Base-by-base conservation (phyloP, 495 filamentous ascomycete genomes). In the Penicilliopsis zonata region DNA sequence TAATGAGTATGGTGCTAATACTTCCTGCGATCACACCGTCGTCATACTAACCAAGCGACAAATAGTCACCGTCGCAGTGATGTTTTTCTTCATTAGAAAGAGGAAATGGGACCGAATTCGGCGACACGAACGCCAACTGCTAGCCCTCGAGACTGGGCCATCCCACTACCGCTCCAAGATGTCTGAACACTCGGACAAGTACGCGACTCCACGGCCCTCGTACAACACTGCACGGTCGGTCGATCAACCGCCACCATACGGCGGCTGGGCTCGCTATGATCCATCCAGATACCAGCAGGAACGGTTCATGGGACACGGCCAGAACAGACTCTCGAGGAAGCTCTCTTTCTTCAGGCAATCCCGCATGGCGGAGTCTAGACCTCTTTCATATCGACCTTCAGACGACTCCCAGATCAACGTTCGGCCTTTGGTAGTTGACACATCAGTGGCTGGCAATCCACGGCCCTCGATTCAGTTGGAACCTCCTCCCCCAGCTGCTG, bases 201-300 rank as follows among this genome's bases (percentile, higher is more conserved):
- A 5, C 13, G 21, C 30, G 12, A 18, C 33, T 7, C 31, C 25
- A 12, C 4, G 25, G 25, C 25, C 25, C 4, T 27, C 25, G 4
- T 5, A 5, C 14, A 27, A 13, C 14, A 4, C 14, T 5, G 5
- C 25, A 4, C 4, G 25, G 14, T 4, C n/a, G 10, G 4, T 12
- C 5, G 25, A 27, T 5, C 5, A 5, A 38, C 44, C 13, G 8
- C 33, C 14, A 24, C 31, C 21, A 26, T 42, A 48, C 14, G 37
- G 33, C 26, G 34, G 29, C 28, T 34, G 52, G 5, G 49, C 52
- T 17, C 41, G 42, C n/a, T 55, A 55, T 24, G 49, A 55, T 28
- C 52, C 52, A 9, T 52, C 52, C n/a, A 44, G 41, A 31, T 55
- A 53, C 29, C 46, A 21, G 4, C 5, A 35, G n/a, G 25, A 27